Evolutionary conservation across 1,284 basidiomycete genomes (phyloP).

Genomic region (Rhodotorula sp.): DNA sequence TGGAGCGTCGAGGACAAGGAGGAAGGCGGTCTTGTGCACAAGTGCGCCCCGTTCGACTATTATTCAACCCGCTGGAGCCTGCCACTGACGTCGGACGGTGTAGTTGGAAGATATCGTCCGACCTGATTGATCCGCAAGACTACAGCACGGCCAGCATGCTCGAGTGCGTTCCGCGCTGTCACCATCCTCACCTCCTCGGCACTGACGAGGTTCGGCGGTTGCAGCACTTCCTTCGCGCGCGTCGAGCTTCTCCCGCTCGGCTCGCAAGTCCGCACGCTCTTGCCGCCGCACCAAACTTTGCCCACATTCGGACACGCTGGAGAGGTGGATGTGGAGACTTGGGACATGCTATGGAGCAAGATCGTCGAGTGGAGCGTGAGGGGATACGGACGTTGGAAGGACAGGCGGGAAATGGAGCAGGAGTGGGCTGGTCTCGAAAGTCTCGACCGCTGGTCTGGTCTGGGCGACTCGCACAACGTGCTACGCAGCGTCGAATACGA

Average conservation of each 20-base stretch:
- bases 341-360: constrained; percentile 5
- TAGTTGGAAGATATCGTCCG: constrained; percentile 33
- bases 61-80: too few relatives aligned
- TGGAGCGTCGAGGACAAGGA: constrained; percentile 39
- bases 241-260: constrained; percentile 28
- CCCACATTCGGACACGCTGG: not conserved
- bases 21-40: constrained; percentile 35
- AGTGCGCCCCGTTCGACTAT: constrained; percentile 11
- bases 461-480: too few relatives aligned
- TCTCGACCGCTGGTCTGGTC: too few relatives aligned
- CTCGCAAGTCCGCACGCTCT: constrained; percentile 31
- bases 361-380: constrained; percentile 24
- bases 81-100: too few relatives aligned
- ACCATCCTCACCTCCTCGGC: not conserved
- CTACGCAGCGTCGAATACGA: too few relatives aligned
- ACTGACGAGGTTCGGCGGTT: not conserved
- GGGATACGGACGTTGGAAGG: constrained; percentile 11
- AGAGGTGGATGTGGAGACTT: not conserved
- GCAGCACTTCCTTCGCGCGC: constrained; percentile 30
- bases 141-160: constrained; percentile 37
- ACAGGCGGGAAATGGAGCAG: too few relatives aligned
- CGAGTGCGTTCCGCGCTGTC: constrained; percentile 14
- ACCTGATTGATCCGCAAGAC: constrained; percentile 15
- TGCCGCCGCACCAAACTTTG: not conserved
- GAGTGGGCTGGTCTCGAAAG: too few relatives aligned